Evolutionary conservation across 1,284 basidiomycete genomes (phyloP).

Genomic region (Mycosarcoma mackinlayi): DNA sequence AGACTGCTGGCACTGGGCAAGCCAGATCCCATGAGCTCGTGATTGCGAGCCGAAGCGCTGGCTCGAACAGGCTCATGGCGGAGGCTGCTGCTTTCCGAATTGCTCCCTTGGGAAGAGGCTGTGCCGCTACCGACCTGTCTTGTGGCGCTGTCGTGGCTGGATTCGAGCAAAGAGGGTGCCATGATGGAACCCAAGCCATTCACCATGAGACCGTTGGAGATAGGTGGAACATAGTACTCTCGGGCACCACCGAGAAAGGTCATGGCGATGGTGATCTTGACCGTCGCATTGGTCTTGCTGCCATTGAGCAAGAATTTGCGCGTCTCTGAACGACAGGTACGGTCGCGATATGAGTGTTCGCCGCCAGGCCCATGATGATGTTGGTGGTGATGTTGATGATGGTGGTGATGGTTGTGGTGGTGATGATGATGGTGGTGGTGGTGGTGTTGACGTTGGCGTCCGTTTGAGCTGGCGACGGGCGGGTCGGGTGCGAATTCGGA

Average conservation of each 20-base stretch:
- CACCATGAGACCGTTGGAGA: slow-evolving; percentile 57
- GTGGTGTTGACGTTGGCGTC: slow-evolving; percentile 42
- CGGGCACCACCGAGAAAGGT: slow-evolving; percentile 74
- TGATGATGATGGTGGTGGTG: slow-evolving; percentile 49
- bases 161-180: slow-evolving; percentile 17
- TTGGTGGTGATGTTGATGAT: slow-evolving; percentile 45
- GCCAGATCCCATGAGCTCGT: slow-evolving; percentile 16
- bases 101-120: slow-evolving; percentile 12
- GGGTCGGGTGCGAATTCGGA: slow-evolving; percentile 79
- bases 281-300: slow-evolving; percentile 81
- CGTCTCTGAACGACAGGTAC: slow-evolving; percentile 70
- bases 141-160: slow-evolving; percentile 1
- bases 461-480: slow-evolving; percentile 39
- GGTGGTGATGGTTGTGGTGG: slow-evolving; percentile 45
- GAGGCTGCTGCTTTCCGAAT: slow-evolving; percentile 35
- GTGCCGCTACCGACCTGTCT: slow-evolving; percentile 2
- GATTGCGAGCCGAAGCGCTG: slow-evolving; percentile 19
- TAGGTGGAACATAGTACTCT: slow-evolving; percentile 72
- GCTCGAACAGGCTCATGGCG: slow-evolving; percentile 29
- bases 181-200: slow-evolving; percentile 30
- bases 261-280: slow-evolving; percentile 77
- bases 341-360: slow-evolving; percentile 33
- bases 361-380: slow-evolving; percentile 25
- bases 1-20: slow-evolving; percentile 39
- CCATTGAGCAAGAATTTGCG: slow-evolving; percentile 78